Conservation (phyloP, 306 rosid genomes). For the Styphnolobium japonicum region DNA sequence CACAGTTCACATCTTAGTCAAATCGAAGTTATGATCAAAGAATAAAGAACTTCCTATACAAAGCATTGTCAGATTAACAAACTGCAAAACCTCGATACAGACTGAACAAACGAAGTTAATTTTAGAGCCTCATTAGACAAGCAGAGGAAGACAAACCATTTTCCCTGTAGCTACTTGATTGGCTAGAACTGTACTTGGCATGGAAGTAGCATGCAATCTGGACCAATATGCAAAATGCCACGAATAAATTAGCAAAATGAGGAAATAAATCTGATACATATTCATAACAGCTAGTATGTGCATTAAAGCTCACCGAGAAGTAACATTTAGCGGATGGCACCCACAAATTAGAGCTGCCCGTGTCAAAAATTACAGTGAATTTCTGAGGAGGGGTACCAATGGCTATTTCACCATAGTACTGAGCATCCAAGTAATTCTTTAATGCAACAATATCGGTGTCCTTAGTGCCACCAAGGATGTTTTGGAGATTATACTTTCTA, state of each 20-base stretch:
- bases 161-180: slow-evolving; percentile 59
- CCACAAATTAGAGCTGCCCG: slow-evolving; percentile 96
- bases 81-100: neutral
- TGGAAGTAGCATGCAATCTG: slow-evolving; percentile 76
- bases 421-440: slow-evolving; percentile 93
- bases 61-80: neutral
- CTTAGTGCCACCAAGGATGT: slow-evolving; percentile 31
- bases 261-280: neutral
- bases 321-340: slow-evolving; percentile 75
- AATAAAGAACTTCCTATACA: neutral
- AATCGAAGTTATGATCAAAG: neutral
- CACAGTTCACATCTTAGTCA: neutral
- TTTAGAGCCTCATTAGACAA: neutral
- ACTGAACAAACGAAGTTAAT: neutral
- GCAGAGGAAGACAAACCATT: slow-evolving; percentile 57
- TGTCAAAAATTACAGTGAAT: slow-evolving; percentile 86
- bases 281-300: neutral
- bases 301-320: slow-evolving; percentile 66
- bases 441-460: slow-evolving; percentile 52
- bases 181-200: slow-evolving; percentile 66
- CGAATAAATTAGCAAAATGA: neutral
- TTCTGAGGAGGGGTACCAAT: slow-evolving; percentile 88
- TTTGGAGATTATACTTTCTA: slow-evolving; percentile 38
- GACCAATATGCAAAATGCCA: slow-evolving; percentile 34
- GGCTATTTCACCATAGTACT: slow-evolving; percentile 80